Base-by-base conservation (phyloP, 2,329 filamentous ascomycete species). In the Pseudocercospora musae region DNA sequence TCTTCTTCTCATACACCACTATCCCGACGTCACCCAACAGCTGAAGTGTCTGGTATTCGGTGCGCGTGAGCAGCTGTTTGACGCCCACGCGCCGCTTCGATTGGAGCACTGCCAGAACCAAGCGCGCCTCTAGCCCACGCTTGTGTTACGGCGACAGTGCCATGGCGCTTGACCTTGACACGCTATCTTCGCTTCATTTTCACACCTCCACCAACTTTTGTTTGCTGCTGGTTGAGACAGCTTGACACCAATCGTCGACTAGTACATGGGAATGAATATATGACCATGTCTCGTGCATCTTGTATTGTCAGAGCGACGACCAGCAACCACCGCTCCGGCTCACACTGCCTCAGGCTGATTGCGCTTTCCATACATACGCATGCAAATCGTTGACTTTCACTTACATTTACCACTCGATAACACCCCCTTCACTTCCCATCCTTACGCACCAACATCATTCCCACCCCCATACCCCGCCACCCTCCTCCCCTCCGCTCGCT, bases 371-470 rank as follows among this genome's bases (percentile, higher is more conserved):
- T n/a, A n/a, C n/a, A n/a, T n/a, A n/a, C n/a, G n/a, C n/a, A 44
- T 44, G 40, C 44, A n/a, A 49, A 49, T 25, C 44, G n/a, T n/a
- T 21, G 20, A 18, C 6, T 20, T 20, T 20, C 4, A 15, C 11
- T 15, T 44, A 9, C 40, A 44, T 6, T 9, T 18, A 2, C 21
- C 49, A 53, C 27, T 27, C 9, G n/a, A n/a, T n/a, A n/a, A n/a
- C n/a, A n/a, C 18, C 50, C 13, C 25, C 18, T 13, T 10, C 11
- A 8, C 6, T 10, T 15, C 11, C 21, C 25, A 20, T 27, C 21
- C 37, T 44, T 49, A 65, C 33, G 79, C 85, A 37, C 85, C 85
- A 74, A 87, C 78, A 77, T 77, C 77, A 57, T 74, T 69, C 60
- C 74, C 73, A 50, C 74, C 75, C 63, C 77, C 74, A 62, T 74